These are phyloP conservation scores for Daldinia vernicosa DNA, from an alignment of 495 filamentous ascomycete species.

Conservation along the genomic window DNA sequence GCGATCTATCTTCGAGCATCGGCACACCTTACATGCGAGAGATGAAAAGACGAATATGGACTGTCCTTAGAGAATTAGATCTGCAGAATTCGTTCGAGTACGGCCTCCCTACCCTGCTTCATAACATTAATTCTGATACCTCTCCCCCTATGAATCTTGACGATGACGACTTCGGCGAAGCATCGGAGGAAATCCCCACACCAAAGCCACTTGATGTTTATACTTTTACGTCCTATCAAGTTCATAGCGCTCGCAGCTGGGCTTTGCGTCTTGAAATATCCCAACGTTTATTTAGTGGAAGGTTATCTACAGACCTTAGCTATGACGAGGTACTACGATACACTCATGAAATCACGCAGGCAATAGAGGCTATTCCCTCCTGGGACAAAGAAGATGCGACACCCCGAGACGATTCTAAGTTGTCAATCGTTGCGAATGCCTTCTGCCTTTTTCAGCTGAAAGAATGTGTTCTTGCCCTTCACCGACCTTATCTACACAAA, in stretches of 20 bases:
- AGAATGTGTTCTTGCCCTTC: conserved; percentile 56
- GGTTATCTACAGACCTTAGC: conserved; percentile 46
- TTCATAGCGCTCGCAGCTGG: conserved; percentile 51
- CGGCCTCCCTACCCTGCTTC: conserved; percentile 61
- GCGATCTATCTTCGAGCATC: conserved; percentile 54
- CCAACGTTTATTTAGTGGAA: conserved; percentile 45
- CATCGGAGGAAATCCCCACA: conserved; percentile 49
- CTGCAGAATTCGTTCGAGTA: conserved; percentile 67
- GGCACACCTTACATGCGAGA: conserved; percentile 65
- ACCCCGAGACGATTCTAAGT: conserved; percentile 21
- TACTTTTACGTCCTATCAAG: conserved; percentile 55
- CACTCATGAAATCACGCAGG: conserved; percentile 55
- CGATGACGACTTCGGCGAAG: conserved; percentile 56
- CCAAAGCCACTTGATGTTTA: conserved; percentile 48
- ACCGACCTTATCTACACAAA: conserved; percentile 55
- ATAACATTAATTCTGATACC: conserved; percentile 51
- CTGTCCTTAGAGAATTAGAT: conserved; percentile 67
- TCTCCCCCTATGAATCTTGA: conserved; percentile 54
- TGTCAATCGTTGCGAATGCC: conserved; percentile 52
- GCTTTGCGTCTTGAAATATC: conserved; percentile 54
- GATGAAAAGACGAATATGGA: conserved; percentile 73
- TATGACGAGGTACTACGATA: conserved; percentile 57
- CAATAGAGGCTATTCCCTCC: conserved; percentile 54
- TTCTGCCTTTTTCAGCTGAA: conserved; percentile 54
- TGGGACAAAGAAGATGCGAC: conserved; percentile 48